These are phyloP conservation scores for Gremmenia infestans DNA, from an alignment of 2,329 filamentous ascomycete species.

Conservation along the genomic window DNA sequence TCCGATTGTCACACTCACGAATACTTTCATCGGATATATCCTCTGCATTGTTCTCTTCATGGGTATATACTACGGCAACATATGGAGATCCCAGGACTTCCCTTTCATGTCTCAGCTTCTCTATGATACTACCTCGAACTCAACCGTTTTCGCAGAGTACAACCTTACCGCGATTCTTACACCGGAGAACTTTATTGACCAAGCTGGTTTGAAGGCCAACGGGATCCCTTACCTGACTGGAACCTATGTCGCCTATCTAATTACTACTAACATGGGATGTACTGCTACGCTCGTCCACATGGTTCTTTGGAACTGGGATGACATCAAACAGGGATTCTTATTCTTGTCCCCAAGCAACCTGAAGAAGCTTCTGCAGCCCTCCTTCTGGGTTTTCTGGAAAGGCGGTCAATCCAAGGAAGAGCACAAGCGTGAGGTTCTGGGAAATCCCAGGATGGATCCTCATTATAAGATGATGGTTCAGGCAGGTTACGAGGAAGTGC, in stretches of 20 bases:
- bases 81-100: conserved; percentile 36
- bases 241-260: conserved; percentile 36
- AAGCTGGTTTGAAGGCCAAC: conserved; percentile 29
- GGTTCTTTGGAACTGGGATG: conserved; percentile 35
- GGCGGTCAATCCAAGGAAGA: conserved; percentile 10
- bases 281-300: conserved; percentile 44
- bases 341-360: conserved; percentile 4
- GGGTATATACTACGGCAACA: conserved; percentile 38
- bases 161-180: conserved; percentile 40
- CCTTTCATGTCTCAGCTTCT: conserved; percentile 40
- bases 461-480: conserved; percentile 38
- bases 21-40: conserved; percentile 18
- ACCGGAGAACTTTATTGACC: conserved; percentile 34
- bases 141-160: conserved; percentile 33
- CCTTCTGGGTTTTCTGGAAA: conserved; percentile 12
- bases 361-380: conserved; percentile 5
- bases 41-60: conserved; percentile 32
- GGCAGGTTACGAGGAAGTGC: conserved; percentile 46
- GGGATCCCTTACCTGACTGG: conserved; percentile 40
- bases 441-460: conserved; percentile 31
- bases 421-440: conserved; percentile 9
- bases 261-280: conserved; percentile 41
- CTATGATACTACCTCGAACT: conserved; percentile 34
- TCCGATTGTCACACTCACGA: conserved; percentile 34
- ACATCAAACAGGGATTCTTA: conserved; percentile 34